phyloP scores from a whole-genome alignment of 108 stramenopile genomes.

The Nitzschia palea region DNA sequence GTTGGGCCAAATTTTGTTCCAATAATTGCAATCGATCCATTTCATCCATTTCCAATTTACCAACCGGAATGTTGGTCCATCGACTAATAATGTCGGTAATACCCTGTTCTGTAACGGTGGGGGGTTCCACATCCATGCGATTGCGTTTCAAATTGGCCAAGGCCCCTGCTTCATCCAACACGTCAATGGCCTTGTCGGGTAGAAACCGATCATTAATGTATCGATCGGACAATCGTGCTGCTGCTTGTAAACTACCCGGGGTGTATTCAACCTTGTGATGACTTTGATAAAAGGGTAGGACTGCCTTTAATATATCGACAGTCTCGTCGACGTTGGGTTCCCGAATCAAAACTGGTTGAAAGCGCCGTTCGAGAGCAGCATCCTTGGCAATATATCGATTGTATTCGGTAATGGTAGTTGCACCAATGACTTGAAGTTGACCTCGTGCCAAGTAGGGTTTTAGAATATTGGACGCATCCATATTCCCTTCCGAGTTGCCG shows the following conservation, averaged over 20 bases:
- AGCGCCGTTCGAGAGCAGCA: slow-evolving; percentile 94
- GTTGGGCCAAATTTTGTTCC: slow-evolving; percentile 53
- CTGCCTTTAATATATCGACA: slow-evolving; percentile 91
- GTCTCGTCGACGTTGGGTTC: slow-evolving; percentile 95
- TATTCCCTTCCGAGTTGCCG: slow-evolving; percentile 83
- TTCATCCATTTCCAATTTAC: slow-evolving; percentile 74
- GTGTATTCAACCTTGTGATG: slow-evolving; percentile 93
- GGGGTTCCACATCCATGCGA: slow-evolving; percentile 69
- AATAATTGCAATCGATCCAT: slow-evolving; percentile 78
- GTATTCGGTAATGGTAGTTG: slow-evolving; percentile 96
- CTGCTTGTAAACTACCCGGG: slow-evolving; percentile 89
- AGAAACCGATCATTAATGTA: slow-evolving; percentile 94
- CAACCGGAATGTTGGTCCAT: slow-evolving; percentile 71
- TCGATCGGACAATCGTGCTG: slow-evolving; percentile 89
- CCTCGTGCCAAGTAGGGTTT: slow-evolving; percentile 97
- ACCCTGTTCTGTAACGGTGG: slow-evolving; percentile 50
- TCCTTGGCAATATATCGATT: slow-evolving; percentile 95
- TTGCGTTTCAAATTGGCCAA: slow-evolving; percentile 21
- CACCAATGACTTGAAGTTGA: slow-evolving; percentile 96
- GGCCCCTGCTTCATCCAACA: slow-evolving; percentile 92
- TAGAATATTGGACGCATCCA: slow-evolving; percentile 97
- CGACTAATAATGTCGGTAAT: slow-evolving; percentile 62
- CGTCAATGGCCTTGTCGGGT: slow-evolving; percentile 95
- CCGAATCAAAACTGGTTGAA: slow-evolving; percentile 89
- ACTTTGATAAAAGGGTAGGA: slow-evolving; percentile 89